Base-by-base conservation (phyloP, 1,139 yeast species). In the Candida frijolesensis region DNA sequence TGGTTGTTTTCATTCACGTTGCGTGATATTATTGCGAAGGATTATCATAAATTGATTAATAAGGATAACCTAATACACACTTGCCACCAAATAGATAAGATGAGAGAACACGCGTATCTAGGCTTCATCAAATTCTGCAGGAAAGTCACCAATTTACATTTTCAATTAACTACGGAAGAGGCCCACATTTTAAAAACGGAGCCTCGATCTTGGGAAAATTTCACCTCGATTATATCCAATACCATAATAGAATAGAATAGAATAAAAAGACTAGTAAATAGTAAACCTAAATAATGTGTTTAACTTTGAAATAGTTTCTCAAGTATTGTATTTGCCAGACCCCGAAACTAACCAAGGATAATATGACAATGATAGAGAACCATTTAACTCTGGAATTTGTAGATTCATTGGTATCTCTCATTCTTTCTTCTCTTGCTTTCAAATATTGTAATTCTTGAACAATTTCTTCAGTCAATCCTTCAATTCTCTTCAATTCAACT, bases 341-440 rank as follows among this genome's bases (percentile, higher is more conserved):
- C 44, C 97, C 97, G 60, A 94, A 83, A 27, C 85, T 84, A 49
- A 91, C 65, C 67, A 94, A 80, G 34, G 91, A 77, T 40, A 85
- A 32, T 55, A 91, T 78, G 55, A 90, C 83, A 41, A 84, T 65
- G 44, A 88, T 61, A 30, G 96, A 89, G 68, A 94, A 94, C 73
- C 85, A 83, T 74, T 90, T 87, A 55, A 92, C 97, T 69, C 95
- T 81, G 55, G 84, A 76, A 69, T 88, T 88, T 52, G 99, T 94
- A 46, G 96, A 86, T 74, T 94, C 99, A 71, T 94, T 94, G 51
- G 99, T 94, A 68, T 94, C 96, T 78, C 99, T 87, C 74, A 94
- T 80, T 69, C 90, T 82, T 68, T 86, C 94, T 72, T 94, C 99
- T 74, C 99, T 88, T 53, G 72, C 72, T 66, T 87, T 86, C 72